phyloP scores from a whole-genome alignment of 148 eudicot species.

The Rhododendron molle region DNA sequence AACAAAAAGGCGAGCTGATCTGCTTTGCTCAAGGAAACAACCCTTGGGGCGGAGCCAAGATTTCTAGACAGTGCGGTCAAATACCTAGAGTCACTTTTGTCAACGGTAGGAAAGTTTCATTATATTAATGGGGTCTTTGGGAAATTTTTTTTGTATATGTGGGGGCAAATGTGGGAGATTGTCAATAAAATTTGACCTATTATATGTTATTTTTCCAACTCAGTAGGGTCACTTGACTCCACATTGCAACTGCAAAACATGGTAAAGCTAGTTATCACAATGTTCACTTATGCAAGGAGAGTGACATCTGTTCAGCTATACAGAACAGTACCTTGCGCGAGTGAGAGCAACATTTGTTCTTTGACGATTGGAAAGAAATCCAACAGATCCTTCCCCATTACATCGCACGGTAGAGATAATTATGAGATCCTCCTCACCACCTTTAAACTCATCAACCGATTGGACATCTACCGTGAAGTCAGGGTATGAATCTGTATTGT shows the following conservation, averaged over 20 bases:
- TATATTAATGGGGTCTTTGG: too few species aligned
- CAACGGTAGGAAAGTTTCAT: too few species aligned
- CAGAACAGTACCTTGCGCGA: conserved; percentile 48
- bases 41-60: not conserved
- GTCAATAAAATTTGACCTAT: too few species aligned
- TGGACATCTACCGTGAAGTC: not conserved
- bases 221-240: not conserved
- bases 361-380: conserved; percentile 60
- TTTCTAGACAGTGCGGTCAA: not conserved
- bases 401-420: conserved; percentile 64
- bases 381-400: conserved; percentile 48
- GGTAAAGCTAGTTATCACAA: too few species aligned
- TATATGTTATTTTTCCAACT: too few species aligned
- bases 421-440: conserved; percentile 14
- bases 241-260: too few species aligned
- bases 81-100: too few species aligned
- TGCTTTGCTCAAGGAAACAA: too few species aligned
- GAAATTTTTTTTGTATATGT: too few species aligned
- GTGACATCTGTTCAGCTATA: too few species aligned
- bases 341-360: conserved; percentile 24
- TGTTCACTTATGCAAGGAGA: not conserved
- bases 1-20: too few species aligned
- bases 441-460: not conserved
- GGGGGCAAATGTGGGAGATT: too few species aligned
- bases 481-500: not conserved